These are phyloP conservation scores for Dothidotthia symphoricarpi DNA, from an alignment of 2,329 filamentous ascomycete genomes.

Conservation along the genomic window DNA sequence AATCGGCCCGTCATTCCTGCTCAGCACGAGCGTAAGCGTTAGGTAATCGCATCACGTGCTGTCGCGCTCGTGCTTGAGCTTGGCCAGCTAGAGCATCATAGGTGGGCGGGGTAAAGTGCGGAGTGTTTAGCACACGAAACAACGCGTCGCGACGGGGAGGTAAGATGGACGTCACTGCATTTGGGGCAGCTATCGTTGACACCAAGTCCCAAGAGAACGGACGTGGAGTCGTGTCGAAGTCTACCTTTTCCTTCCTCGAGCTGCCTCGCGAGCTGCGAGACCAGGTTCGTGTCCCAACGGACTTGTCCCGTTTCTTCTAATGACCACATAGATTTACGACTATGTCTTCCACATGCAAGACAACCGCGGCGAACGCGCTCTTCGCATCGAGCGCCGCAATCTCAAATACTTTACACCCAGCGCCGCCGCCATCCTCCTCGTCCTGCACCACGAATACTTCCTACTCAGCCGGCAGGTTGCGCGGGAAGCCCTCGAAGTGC, in stretches of 20 bases:
- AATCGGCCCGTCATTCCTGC: no score
- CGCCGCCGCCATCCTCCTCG: slow-evolving; percentile 31
- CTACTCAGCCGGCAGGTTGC: slow-evolving; percentile 37
- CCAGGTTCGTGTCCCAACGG: slow-evolving; percentile 19
- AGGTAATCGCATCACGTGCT: no score
- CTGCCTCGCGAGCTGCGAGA: slow-evolving; percentile 42
- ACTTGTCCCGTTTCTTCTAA: neutral
- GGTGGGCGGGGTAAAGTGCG: slow-evolving; percentile 9
- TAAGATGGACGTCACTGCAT: slow-evolving; percentile 15
- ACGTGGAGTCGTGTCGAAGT: slow-evolving; percentile 1
- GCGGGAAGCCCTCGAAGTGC: slow-evolving; percentile 34
- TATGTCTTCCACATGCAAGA: slow-evolving; percentile 28
- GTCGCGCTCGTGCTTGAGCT: no score
- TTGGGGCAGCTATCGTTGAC: slow-evolving; percentile 8
- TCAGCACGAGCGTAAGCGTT: no score
- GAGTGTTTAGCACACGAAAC: slow-evolving; percentile 16
- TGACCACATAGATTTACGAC: slow-evolving; percentile 30
- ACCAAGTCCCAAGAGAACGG: slow-evolving; percentile 3
- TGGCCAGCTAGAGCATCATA: no score
- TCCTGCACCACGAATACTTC: slow-evolving; percentile 36
- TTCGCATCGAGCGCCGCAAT: slow-evolving; percentile 38
- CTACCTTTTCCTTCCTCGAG: slow-evolving; percentile 30
- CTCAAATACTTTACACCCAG: slow-evolving; percentile 35
- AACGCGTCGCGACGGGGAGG: slow-evolving; percentile 13
- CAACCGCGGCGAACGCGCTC: slow-evolving; percentile 22